Evolutionary conservation across 768 basidiomycete species (phyloP).

Genomic region (Mycena kentingensis): DNA sequence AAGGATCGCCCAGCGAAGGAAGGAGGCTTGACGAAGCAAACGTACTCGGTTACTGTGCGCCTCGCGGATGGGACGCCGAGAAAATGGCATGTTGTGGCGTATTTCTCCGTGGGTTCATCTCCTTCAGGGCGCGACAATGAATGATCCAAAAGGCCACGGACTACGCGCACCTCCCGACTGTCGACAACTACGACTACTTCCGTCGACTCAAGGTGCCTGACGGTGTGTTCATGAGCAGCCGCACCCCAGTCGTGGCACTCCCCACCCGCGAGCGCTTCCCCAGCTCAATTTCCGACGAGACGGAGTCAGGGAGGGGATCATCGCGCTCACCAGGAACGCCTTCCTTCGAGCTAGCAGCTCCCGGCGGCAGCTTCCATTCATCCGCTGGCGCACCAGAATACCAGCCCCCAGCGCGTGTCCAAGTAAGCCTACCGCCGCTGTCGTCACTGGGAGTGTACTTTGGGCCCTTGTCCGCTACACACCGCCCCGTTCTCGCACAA

Average conservation of each 20-base stretch:
- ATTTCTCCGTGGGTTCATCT: constrained; percentile 24
- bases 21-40: constrained; percentile 84
- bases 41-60: constrained; percentile 76
- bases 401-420: constrained; percentile 1
- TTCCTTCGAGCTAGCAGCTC: constrained; percentile 18
- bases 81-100: constrained; percentile 61
- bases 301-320: constrained; percentile 29
- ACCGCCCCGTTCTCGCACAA: no score
- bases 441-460: constrained; percentile 27
- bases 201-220: constrained; percentile 66
- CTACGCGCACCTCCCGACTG: constrained; percentile 67
- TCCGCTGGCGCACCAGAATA: constrained; percentile 1
- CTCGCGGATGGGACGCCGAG: constrained; percentile 50
- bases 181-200: constrained; percentile 76
- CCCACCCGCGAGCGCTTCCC: constrained; percentile 41
- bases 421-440: constrained; percentile 23
- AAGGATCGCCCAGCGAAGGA: constrained; percentile 79
- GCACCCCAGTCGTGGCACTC: constrained; percentile 40
- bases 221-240: constrained; percentile 74
- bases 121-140: neutral
- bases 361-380: constrained; percentile 3
- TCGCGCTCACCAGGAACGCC: constrained; percentile 16
- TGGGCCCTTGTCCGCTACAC: no score
- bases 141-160: constrained; percentile 57
- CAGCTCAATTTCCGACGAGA: constrained; percentile 46